Base-by-base conservation (phyloP, 2,329 filamentous ascomycete species). In the Cytospora piceae region DNA sequence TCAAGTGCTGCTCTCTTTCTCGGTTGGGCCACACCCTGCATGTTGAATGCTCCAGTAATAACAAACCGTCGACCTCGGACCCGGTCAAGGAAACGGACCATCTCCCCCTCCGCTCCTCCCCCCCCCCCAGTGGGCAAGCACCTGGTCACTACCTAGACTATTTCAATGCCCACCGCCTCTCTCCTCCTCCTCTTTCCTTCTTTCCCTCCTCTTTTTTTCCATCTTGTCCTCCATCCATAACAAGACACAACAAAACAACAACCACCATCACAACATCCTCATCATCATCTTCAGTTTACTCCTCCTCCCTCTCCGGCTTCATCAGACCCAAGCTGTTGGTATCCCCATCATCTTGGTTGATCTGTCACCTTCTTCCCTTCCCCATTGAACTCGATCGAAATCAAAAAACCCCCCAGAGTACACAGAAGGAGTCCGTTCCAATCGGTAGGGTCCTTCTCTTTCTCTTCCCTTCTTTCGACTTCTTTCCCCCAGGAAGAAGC, bases 391-490 rank as follows among this genome's bases (percentile, higher is more conserved):
- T 72, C 71, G 71, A 74, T 73, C 71, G 70, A 74, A n/a, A 42
- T 6, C 4, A 72, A 74, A 34, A 34, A 3, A 34, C 32, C 32
- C 68, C 72, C 70, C 72, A 73, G 70, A 71, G 67, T 65, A 67
- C 69, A 65, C 37, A 75, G 72, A 74, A 74, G 72, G 72, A 73
- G 73, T 71, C 72, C 70, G 70, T 69, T 70, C 67, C 67, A 69
- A 74, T 73, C 70, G 71, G 73, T 73, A 71, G 70, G 73, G 73
- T 72, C 74, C 74, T 77, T 77, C 75, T 72, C 68, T 74, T 71
- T 68, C 69, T 64, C 67, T 77, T 77, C 80, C 78, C 80, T 83
- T 83, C 80, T 81, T 82, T 82, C 78, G 74, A 75, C 74, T 75
- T 76, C 74, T 75, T 74, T 81, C 77, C 75, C 34, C 81, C 64